These are phyloP conservation scores for Cyberlindnera subsufficiens DNA, from an alignment of 805 yeast genomes.

Conservation along the genomic window DNA sequence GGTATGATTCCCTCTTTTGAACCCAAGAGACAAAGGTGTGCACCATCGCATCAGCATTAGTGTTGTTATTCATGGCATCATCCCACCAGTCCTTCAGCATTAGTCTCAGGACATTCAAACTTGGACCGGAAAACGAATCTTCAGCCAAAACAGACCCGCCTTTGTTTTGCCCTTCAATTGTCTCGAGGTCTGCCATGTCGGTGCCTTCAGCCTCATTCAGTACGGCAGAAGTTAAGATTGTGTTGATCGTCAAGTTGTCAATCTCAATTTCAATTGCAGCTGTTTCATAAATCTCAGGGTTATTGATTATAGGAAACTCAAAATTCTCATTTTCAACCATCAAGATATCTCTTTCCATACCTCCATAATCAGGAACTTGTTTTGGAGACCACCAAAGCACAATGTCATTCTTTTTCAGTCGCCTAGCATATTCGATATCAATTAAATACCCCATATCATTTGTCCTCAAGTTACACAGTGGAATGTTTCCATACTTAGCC, in stretches of 20 bases:
- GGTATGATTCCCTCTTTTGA: conserved; percentile 60
- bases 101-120: conserved; percentile 61
- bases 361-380: conserved; percentile 82
- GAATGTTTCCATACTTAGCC: conserved; percentile 72
- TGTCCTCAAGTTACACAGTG: conserved; percentile 78
- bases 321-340: conserved; percentile 48
- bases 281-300: conserved; percentile 73
- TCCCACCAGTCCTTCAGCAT: conserved; percentile 94
- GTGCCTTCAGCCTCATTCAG: conserved; percentile 87
- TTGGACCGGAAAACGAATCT: conserved; percentile 75
- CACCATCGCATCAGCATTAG: conserved; percentile 77
- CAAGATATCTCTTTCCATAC: conserved; percentile 57
- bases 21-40: conserved; percentile 84
- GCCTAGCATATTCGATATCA: conserved; percentile 83
- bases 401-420: conserved; percentile 54
- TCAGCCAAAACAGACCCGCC: conserved; percentile 48
- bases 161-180: conserved; percentile 24
- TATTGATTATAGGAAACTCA: conserved; percentile 66
- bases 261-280: conserved; percentile 75
- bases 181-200: conserved; percentile 51
- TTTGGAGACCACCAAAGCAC: conserved; percentile 92
- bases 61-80: conserved; percentile 61
- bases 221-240: conserved; percentile 77
- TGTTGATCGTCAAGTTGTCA: conserved; percentile 77
- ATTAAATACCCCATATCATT: conserved; percentile 74